A percentile compares a stretch with the other conserved stretches of the same genome.
These are phyloP conservation scores for Jasminum sambac DNA, from an alignment of 257 asterid species.

Conservation along the genomic window DNA sequence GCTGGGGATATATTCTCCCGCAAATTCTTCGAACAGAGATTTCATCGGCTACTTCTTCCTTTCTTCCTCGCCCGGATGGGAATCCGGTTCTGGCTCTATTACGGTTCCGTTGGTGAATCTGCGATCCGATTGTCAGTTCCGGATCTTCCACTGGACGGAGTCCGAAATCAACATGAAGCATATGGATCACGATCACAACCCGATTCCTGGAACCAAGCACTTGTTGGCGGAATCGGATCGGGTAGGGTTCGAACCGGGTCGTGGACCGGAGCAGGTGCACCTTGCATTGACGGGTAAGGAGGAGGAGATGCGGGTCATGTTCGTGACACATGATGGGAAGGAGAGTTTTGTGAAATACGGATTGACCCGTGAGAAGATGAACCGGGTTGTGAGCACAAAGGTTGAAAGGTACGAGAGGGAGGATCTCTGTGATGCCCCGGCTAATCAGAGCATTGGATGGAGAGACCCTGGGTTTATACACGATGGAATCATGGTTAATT, in stretches of 20 bases:
- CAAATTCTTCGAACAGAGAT: constrained; percentile 50
- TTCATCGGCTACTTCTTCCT: constrained; percentile 81
- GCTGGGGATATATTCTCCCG: constrained; percentile 85
- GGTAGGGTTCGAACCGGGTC: constrained; percentile 49
- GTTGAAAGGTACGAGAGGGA: constrained; percentile 76
- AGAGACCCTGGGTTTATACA: constrained; percentile 95
- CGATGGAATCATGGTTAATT: constrained; percentile 67
- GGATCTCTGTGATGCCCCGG: constrained; percentile 86
- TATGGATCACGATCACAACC: constrained; percentile 79
- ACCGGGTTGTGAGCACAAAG: constrained; percentile 42
- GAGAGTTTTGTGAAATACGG: constrained; percentile 72
- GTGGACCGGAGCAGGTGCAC: constrained; percentile 89
- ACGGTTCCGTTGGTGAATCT: constrained; percentile 67
- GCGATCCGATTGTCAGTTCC: constrained; percentile 75
- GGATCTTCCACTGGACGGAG: constrained; percentile 78
- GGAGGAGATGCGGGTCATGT: constrained; percentile 96
- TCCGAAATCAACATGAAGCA: constrained; percentile 63
- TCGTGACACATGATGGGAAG: constrained; percentile 75
- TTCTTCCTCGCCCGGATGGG: constrained; percentile 61
- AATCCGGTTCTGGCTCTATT: constrained; percentile 80
- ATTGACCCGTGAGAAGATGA: constrained; percentile 39
- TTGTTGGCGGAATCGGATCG: constrained; percentile 61
- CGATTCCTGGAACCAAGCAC: constrained; percentile 78
- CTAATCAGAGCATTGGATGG: constrained; percentile 83
- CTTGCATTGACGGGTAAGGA: constrained; percentile 69